Conservation (phyloP, 805 yeast species). For the Phaffomyces opuntiae region DNA sequence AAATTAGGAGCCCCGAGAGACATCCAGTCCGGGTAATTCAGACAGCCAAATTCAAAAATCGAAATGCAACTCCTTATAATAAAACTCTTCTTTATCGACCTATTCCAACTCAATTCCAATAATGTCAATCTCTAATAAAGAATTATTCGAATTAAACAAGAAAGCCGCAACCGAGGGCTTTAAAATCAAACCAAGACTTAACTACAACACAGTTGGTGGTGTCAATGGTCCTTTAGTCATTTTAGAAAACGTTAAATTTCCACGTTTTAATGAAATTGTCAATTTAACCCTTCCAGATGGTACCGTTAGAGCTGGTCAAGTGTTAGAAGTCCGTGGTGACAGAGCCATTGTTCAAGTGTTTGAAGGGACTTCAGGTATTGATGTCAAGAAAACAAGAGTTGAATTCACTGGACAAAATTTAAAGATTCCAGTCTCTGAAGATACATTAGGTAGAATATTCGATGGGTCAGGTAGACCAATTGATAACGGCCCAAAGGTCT, state of each 20-base stretch:
- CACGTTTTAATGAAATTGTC: constrained; percentile 94
- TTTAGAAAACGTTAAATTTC: constrained; percentile 77
- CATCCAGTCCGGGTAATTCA: not conserved
- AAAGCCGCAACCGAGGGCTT: constrained; percentile 90
- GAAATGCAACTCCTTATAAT: constrained; percentile 1
- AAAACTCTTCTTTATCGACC: not conserved
- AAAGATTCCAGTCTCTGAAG: constrained; percentile 93
- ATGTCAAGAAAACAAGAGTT: constrained; percentile 94
- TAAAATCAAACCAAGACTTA: constrained; percentile 82
- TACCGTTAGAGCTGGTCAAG: constrained; percentile 91
- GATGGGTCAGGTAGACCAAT: constrained; percentile 99
- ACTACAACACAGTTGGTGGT: constrained; percentile 96
- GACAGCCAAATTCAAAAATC: constrained; percentile 1
- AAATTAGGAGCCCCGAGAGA: not conserved
- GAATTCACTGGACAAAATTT: constrained; percentile 95
- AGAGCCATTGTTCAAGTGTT: constrained; percentile 98
- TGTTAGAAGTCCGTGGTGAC: constrained; percentile 93
- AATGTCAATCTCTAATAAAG: constrained; percentile 29
- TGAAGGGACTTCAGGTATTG: constrained; percentile 98
- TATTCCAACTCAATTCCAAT: not conserved
- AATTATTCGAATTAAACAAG: constrained; percentile 68
- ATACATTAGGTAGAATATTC: constrained; percentile 93
- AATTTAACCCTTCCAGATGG: constrained; percentile 97
- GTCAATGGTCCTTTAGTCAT: constrained; percentile 98
- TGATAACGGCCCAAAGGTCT: constrained; percentile 96